These are phyloP conservation scores for Arthrobotrys pseudoclavata DNA, from an alignment of 2,329 filamentous ascomycete species.

Conservation along the genomic window DNA sequence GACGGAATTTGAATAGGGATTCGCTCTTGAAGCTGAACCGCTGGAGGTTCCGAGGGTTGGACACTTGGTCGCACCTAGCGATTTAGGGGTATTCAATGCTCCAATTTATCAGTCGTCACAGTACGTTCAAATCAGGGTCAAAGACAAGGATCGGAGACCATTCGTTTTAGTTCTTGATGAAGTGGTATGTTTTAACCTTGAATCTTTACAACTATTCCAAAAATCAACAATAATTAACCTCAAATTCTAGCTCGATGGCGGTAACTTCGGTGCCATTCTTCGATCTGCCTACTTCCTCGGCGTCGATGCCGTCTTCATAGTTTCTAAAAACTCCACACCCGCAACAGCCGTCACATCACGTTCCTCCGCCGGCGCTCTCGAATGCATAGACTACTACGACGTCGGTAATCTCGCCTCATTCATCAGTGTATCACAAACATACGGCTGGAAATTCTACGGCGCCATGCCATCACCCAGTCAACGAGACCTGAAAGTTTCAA, in stretches of 20 bases:
- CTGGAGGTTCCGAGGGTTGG: conserved; percentile 79
- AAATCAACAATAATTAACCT: not conserved
- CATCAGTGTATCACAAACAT: conserved; percentile 75
- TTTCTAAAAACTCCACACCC: conserved; percentile 77
- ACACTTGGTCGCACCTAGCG: conserved; percentile 72
- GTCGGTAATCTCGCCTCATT: conserved; percentile 78
- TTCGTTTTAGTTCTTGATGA: conserved; percentile 81
- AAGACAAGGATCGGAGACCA: conserved; percentile 69
- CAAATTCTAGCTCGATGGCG: conserved; percentile 76
- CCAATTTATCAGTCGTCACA: conserved; percentile 64
- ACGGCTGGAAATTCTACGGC: conserved; percentile 87
- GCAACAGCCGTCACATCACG: conserved; percentile 85
- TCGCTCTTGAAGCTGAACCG: conserved; percentile 86
- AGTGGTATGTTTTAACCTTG: conserved; percentile 68
- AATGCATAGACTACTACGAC: conserved; percentile 80
- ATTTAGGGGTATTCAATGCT: conserved; percentile 78
- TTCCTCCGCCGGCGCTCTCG: conserved; percentile 87
- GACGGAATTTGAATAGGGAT: conserved; percentile 69
- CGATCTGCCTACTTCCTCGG: conserved; percentile 93
- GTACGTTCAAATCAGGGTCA: conserved; percentile 66
- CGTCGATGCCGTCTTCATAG: conserved; percentile 83
- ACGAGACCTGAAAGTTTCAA: conserved; percentile 28
- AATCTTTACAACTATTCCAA: not conserved
- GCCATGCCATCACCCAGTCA: conserved; percentile 72
- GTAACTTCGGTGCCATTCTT: conserved; percentile 90